Evolutionary conservation across 371 early-diverging fungal species (phyloP).

Genomic region (Syncephalastrum monosporum): DNA sequence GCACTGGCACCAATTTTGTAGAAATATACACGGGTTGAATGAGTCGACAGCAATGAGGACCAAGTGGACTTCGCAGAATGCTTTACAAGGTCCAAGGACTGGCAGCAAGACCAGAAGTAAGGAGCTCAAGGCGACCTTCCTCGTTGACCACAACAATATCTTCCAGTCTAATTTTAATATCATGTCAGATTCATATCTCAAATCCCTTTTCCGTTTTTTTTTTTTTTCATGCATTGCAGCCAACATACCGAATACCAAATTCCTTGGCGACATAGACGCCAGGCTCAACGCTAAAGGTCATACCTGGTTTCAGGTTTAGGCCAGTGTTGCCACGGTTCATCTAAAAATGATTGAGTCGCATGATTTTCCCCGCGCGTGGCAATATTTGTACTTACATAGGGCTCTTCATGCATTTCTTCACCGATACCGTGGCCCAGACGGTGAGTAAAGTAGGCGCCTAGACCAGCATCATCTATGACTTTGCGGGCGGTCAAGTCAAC

Average conservation of each 20-base stretch:
- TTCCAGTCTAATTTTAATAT: conserved; percentile 26
- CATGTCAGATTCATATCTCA: too few species aligned
- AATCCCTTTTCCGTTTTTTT: too few species aligned
- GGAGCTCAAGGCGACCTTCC: conserved; percentile 44
- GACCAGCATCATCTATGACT: conserved; percentile 43
- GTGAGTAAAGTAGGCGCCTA: conserved; percentile 54
- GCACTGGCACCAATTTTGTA: too few species aligned
- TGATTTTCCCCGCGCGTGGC: too few species aligned
- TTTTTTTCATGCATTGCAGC: too few species aligned
- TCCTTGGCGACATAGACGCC: conserved; percentile 52
- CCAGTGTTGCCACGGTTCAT: conserved; percentile 53
- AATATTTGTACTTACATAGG: conserved; percentile 28
- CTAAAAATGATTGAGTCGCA: neutral
- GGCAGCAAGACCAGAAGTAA: conserved; percentile 50
- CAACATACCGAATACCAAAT: conserved; percentile 44
- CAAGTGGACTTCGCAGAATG: neutral
- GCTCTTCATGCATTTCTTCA: conserved; percentile 60
- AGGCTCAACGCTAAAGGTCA: conserved; percentile 63
- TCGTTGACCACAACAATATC: conserved; percentile 60
- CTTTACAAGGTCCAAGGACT: conserved; percentile 45
- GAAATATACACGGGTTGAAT: too few species aligned
- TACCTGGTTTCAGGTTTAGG: conserved; percentile 43
- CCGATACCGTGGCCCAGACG: conserved; percentile 64
- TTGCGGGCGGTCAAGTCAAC: conserved; percentile 54
- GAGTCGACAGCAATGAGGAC: neutral